phyloP scores from a whole-genome alignment of 225 moss, liverwort and hornwort genomes.

The Ulota crispa region DNA sequence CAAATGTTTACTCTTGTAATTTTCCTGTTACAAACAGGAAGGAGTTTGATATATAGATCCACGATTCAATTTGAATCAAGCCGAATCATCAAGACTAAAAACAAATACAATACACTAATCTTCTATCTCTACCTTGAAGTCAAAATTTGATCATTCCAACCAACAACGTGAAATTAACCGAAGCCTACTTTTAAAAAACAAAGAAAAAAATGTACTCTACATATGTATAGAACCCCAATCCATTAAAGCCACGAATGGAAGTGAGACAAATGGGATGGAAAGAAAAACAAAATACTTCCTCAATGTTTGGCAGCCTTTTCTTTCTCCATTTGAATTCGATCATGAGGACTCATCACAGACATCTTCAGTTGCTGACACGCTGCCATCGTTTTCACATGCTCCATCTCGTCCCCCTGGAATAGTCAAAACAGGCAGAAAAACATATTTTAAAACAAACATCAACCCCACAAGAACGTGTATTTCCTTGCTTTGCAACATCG shows the following conservation, averaged over 20 bases:
- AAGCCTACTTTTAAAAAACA: constrained; percentile 2
- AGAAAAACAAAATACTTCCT: constrained; percentile 8
- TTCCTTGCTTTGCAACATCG: background rate
- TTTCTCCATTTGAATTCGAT: constrained; percentile 34
- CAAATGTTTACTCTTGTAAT: background rate
- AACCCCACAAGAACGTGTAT: background rate
- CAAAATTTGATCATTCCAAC: constrained; percentile 24
- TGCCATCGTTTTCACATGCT: constrained; percentile 98
- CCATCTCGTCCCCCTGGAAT: constrained; percentile 82
- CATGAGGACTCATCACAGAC: constrained; percentile 77
- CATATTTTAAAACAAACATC: background rate
- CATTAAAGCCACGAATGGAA: background rate
- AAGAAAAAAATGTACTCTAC: background rate
- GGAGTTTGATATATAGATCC: constrained; percentile 2
- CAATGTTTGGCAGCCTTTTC: constrained; percentile 17
- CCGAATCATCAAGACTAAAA: constrained; percentile 22
- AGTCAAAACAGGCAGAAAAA: background rate
- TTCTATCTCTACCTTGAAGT: constrained; percentile 6
- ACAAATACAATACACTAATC: background rate
- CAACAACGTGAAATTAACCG: background rate
- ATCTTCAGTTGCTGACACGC: constrained; percentile 71
- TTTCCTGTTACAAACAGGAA: constrained; percentile 6
- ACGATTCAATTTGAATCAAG: constrained; percentile 23
- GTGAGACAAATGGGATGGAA: background rate
- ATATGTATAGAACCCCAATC: constrained; percentile 3